Conservation (phyloP, 306 rosid genomes). For the Albizia julibrissin region DNA sequence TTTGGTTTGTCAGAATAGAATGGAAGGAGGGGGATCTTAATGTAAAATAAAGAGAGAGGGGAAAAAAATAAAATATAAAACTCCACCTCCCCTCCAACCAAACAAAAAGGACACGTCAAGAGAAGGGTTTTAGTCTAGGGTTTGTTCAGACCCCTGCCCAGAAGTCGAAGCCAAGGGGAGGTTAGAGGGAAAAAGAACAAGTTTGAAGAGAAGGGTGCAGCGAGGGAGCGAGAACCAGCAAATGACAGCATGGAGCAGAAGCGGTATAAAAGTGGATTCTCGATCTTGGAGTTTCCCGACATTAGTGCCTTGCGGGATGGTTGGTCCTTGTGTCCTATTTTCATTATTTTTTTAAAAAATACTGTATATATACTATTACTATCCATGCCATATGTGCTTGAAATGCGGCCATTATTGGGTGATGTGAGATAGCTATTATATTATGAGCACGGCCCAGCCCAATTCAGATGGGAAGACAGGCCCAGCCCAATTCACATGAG, state of each 20-base stretch:
- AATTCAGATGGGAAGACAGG: no score
- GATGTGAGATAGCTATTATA: background rate
- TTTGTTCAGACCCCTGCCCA: slow-evolving; percentile 18
- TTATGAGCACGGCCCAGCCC: background rate
- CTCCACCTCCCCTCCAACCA: no score
- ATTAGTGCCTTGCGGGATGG: slow-evolving; percentile 37
- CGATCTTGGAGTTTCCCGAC: slow-evolving; percentile 36
- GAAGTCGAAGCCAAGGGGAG: background rate
- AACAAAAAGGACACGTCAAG: background rate
- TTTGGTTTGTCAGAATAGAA: no score
- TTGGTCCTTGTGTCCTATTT: slow-evolving; percentile 29
- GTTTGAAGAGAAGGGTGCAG: slow-evolving; percentile 20
- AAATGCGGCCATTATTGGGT: background rate
- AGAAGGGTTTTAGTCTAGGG: slow-evolving; percentile 36
- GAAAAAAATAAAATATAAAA: no score
- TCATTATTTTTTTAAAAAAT: no score
- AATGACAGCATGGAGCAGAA: slow-evolving; percentile 9
- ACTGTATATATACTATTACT: no score
- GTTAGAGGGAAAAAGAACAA: slow-evolving; percentile 16
- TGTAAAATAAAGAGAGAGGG: no score
- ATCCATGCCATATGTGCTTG: no score
- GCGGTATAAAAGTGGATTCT: slow-evolving; percentile 37
- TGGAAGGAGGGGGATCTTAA: no score
- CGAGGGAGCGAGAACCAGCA: background rate
- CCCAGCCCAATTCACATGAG: background rate